A percentile compares a stretch with the other conserved stretches of the same genome.
phyloP scores from a whole-genome alignment of 2,329 filamentous ascomycete species.

The Penicillium sp. region DNA sequence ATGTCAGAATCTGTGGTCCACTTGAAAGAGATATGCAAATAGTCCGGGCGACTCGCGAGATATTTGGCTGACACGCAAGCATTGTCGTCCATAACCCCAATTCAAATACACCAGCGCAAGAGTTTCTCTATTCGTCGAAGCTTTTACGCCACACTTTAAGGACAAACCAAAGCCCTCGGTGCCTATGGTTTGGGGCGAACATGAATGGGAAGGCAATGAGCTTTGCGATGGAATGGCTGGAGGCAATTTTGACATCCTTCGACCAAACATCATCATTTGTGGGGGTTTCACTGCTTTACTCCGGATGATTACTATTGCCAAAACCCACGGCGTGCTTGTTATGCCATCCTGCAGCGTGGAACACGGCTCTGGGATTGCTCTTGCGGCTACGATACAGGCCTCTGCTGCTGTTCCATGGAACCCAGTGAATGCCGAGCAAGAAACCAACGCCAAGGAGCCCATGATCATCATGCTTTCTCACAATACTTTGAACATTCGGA shows the following conservation, averaged over 20 bases:
- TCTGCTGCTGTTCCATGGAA: background rate
- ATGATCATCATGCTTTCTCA: background rate
- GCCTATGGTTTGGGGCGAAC: background rate
- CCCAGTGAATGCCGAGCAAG: background rate
- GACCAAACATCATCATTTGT: background rate
- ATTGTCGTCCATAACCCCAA: background rate
- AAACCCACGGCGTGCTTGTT: background rate
- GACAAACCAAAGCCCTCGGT: background rate
- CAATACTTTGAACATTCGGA: background rate
- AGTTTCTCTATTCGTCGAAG: background rate
- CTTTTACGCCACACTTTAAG: background rate
- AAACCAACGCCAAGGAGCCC: background rate
- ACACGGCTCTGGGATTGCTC: background rate
- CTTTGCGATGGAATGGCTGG: background rate
- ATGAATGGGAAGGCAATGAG: background rate
- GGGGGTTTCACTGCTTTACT: background rate
- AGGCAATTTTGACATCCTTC: background rate
- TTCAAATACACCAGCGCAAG: background rate
- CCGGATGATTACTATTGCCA: background rate
- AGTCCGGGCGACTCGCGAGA: too few species aligned
- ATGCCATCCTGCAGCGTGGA: background rate
- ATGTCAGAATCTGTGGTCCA: accelerated
- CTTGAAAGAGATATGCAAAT: background rate
- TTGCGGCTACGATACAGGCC: background rate
- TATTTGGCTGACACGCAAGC: background rate